Evolutionary conservation across 768 basidiomycete species (phyloP).

Genomic region (Filobasidium wieringae): DNA sequence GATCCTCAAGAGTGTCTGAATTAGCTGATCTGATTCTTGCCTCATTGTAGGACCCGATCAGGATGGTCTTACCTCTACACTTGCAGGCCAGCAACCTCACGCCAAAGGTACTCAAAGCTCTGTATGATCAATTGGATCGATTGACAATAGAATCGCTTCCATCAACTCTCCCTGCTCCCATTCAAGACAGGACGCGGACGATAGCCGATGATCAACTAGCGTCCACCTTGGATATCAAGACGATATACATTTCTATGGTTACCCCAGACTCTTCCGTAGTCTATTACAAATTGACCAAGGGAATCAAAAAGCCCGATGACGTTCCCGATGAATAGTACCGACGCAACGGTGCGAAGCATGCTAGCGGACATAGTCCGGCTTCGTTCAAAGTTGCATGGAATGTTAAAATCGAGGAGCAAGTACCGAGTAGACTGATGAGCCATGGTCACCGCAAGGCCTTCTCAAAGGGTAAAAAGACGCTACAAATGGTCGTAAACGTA

Average conservation of each 20-base stretch:
- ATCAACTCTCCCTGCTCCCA: slow-evolving; percentile 12
- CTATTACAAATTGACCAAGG: slow-evolving; percentile 35
- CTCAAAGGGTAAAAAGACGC: slow-evolving; percentile 32
- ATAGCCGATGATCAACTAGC: too few species aligned
- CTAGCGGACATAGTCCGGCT: background rate
- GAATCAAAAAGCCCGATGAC: slow-evolving; percentile 38
- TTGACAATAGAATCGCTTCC: slow-evolving; percentile 12
- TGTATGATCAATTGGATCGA: slow-evolving; percentile 19
- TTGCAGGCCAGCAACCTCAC: slow-evolving; percentile 31
- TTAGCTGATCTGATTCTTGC: background rate
- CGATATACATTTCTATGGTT: slow-evolving; percentile 31
- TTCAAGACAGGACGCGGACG: background rate
- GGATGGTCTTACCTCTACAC: slow-evolving; percentile 30
- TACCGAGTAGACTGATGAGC: background rate
- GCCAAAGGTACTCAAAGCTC: slow-evolving; percentile 25
- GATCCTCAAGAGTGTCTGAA: background rate
- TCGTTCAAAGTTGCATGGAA: background rate
- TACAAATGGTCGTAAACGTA: slow-evolving; percentile 27
- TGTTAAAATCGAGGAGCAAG: too few species aligned
- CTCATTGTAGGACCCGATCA: slow-evolving; percentile 24
- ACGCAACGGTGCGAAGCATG: background rate
- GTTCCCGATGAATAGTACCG: slow-evolving; percentile 33
- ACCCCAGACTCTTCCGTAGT: slow-evolving; percentile 34
- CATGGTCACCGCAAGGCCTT: slow-evolving; percentile 7
- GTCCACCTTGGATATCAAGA: slow-evolving; percentile 24